Conservation (phyloP, 139 green algal species). For the Protoeuglena noctilucae region DNA sequence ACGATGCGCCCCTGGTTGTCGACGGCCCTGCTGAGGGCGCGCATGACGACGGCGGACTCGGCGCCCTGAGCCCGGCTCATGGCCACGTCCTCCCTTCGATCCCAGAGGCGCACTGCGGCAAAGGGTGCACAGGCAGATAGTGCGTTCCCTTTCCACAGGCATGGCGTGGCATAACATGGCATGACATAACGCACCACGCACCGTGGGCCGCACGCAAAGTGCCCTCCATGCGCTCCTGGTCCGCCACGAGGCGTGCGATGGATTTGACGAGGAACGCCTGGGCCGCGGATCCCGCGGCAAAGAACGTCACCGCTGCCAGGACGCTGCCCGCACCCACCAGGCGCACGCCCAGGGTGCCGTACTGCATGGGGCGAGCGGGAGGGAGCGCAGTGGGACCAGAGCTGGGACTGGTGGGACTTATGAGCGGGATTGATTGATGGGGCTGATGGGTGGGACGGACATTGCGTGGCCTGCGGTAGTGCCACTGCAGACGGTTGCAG, state of each 20-base stretch:
- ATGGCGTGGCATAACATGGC: too few species aligned
- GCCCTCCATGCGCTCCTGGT: conserved; percentile 27
- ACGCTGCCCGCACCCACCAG: not conserved
- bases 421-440: too few species aligned
- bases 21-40: conserved; percentile 15
- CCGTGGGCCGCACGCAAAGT: conserved; percentile 18
- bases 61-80: conserved; percentile 6
- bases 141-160: too few species aligned
- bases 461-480: too few species aligned
- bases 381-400: too few species aligned
- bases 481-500: too few species aligned
- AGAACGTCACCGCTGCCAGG: conserved; percentile 16
- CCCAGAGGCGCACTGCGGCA: conserved; percentile 3
- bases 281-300: conserved; percentile 13
- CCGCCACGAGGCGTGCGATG: conserved; percentile 24
- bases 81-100: conserved; percentile 16
- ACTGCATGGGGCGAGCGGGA: too few species aligned
- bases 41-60: conserved; percentile 17
- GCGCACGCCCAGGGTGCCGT: not conserved
- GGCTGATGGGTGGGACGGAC: too few species aligned
- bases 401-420: too few species aligned
- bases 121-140: conserved; percentile 2
- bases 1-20: conserved; percentile 22
- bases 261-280: conserved; percentile 26
- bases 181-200: too few species aligned